Percentiles rank a stretch among this genome's conserved stretches.
These are phyloP conservation scores for Aquilaria yunnanensis DNA, from an alignment of 345 rosid species.

Conservation along the genomic window DNA sequence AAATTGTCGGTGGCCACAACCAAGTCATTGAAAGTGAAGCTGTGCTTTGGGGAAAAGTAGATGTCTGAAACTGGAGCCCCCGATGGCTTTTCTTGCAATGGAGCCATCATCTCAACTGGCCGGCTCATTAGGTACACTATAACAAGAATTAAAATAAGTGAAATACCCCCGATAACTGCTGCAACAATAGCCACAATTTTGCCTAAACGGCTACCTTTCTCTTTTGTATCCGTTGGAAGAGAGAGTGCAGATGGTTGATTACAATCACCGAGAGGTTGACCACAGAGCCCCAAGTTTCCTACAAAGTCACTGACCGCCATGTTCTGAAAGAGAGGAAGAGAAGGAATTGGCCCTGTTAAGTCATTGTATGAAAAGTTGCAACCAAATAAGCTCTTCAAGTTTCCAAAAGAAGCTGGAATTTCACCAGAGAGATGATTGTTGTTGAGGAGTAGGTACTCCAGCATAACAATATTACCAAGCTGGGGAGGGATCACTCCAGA, in stretches of 20 bases:
- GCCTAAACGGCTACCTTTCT: conserved; percentile 28
- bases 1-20: conserved; percentile 68
- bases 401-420: conserved; percentile 62
- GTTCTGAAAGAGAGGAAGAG: conserved; percentile 34
- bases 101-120: conserved; percentile 31
- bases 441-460: conserved; percentile 63
- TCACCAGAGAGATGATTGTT: conserved; percentile 70
- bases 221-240: conserved; percentile 16
- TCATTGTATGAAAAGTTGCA: conserved; percentile 84
- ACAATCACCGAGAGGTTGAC: conserved; percentile 56
- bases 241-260: conserved; percentile 25
- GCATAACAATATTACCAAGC: conserved; percentile 63
- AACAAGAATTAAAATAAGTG: conserved; percentile 52
- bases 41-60: conserved; percentile 71
- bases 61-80: conserved; percentile 42
- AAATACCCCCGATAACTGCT: conserved; percentile 65
- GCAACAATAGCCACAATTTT: conserved; percentile 58
- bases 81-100: conserved; percentile 32
- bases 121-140: conserved; percentile 56
- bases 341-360: conserved; percentile 62
- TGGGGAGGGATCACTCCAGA: conserved; percentile 61
- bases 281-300: conserved; percentile 70
- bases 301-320: conserved; percentile 46
- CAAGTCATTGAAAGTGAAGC: conserved; percentile 75
- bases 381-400: conserved; percentile 61